Evolutionary conservation across 2,329 filamentous ascomycete genomes (phyloP).

Genomic region (Leptodontidium sp.): DNA sequence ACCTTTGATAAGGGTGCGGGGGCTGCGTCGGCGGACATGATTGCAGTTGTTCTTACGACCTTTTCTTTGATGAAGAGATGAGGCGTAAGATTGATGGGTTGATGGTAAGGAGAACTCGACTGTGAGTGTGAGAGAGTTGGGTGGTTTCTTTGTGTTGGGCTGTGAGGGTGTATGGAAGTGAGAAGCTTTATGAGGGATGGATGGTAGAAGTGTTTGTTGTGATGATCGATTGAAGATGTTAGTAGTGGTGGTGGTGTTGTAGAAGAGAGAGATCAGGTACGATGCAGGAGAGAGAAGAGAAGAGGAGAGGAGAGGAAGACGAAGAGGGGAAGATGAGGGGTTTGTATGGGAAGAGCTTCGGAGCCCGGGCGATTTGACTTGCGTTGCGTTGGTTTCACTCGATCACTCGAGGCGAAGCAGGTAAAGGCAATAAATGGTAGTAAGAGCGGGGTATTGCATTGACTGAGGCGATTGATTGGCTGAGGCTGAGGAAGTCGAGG

Average conservation of each 20-base stretch:
- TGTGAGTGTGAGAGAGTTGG: constrained; percentile 1
- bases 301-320: constrained; percentile 17
- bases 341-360: constrained; percentile 17
- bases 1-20: constrained; percentile 77
- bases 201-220: not conserved
- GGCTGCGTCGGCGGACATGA: constrained; percentile 60
- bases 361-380: constrained; percentile 3
- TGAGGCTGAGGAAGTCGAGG: not conserved
- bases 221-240: constrained; percentile 18
- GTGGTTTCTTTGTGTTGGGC: constrained; percentile 13
- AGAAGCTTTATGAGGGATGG: not conserved
- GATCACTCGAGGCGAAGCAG: not conserved
- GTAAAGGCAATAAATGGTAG: not conserved
- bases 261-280: constrained; percentile 38
- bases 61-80: constrained; percentile 20
- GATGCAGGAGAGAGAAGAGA: constrained; percentile 29
- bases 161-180: constrained; percentile 8
- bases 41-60: constrained; percentile 43
- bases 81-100: constrained; percentile 23
- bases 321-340: constrained; percentile 17
- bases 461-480: not conserved
- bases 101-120: constrained; percentile 9
- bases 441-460: constrained; percentile 16
- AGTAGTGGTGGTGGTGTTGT: constrained; percentile 10
- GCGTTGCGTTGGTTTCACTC: constrained; percentile 9